These are phyloP conservation scores for Colletotrichum lindemuthianum DNA, from an alignment of 2,329 filamentous ascomycete species.

Conservation along the genomic window DNA sequence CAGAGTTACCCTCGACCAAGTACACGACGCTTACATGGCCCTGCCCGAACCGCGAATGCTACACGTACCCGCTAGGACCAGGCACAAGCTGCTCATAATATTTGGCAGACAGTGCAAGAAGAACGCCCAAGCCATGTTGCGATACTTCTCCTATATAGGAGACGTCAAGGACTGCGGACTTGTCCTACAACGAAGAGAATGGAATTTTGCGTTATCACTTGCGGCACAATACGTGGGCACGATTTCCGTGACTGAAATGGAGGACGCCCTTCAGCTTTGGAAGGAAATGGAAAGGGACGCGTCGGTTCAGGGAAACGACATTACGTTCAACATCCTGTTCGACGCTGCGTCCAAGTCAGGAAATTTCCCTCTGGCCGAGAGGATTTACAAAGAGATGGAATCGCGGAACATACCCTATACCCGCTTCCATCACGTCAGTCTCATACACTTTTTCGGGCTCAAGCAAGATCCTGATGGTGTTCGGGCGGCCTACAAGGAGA, in stretches of 20 bases:
- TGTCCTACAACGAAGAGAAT: conserved; percentile 74
- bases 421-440: conserved; percentile 81
- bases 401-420: conserved; percentile 74
- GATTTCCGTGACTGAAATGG: conserved; percentile 67
- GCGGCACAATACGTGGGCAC: conserved; percentile 75
- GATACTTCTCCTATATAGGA: conserved; percentile 84
- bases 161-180: conserved; percentile 83
- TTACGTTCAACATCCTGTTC: conserved; percentile 95
- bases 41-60: conserved; percentile 64
- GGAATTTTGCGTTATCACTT: conserved; percentile 86
- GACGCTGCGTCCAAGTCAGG: conserved; percentile 87
- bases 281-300: conserved; percentile 85
- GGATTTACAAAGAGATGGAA: conserved; percentile 84
- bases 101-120: conserved; percentile 72
- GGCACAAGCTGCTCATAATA: conserved; percentile 73
- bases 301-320: conserved; percentile 71
- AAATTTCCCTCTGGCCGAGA: conserved; percentile 85
- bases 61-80: conserved; percentile 59
- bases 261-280: conserved; percentile 82
- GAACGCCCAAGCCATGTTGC: conserved; percentile 72
- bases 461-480: conserved; percentile 78
- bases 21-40: conserved; percentile 60
- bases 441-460: conserved; percentile 87
- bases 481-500: conserved; percentile 79
- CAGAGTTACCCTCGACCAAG: conserved; percentile 50